Evolutionary conservation across 768 basidiomycete species (phyloP), one percentile per base, ranked within the genome.

Genomic region (Aureoboletus auriporus): DNA sequence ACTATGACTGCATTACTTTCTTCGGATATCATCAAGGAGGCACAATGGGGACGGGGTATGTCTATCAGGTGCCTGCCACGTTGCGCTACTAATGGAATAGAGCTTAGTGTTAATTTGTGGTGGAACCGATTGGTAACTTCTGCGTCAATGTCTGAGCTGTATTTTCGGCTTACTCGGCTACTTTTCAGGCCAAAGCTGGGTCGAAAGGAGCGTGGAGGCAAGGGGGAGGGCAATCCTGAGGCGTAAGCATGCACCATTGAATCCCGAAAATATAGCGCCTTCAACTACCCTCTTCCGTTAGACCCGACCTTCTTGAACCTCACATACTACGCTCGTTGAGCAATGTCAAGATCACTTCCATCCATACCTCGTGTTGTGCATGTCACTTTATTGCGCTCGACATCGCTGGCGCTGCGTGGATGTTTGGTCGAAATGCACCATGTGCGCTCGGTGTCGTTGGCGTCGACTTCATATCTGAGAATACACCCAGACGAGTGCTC

Each of bases 301-400:
- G 81, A 76, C 85, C 91, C 4, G 93, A 97, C 74, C 79, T 97
- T 4, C 76, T 85, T 45, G 82, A 89, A 66, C 93, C 93, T 0
- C 81, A 93, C 68, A 90, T 95, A 59, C 77, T 97, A 14, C 88
- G 95, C 49, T 89, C 92, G 1, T 73, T 97, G 29, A 76, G 81
- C 63, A 93, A 94, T 64, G 75, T 94, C 69, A 81, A 84, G 62
- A 74, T 77, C 9, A 68, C 73, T 17, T 87, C 86, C 8, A 68
- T 93, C 44, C 84, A 93, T 65, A 77, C 88, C 9, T 86, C 87
- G 2, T 89, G 87, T 57, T 77, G 72, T 9, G 80, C 80, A 7
- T 91, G 87, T 61, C 89, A 93, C 62, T 84, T 79, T 57, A 80
- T 93, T 36, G 82, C 75, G 12, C 65, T 93, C 53, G 88, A 89